Evolutionary conservation across 1,284 basidiomycete species (phyloP).

Genomic region (Ustilago tritici): DNA sequence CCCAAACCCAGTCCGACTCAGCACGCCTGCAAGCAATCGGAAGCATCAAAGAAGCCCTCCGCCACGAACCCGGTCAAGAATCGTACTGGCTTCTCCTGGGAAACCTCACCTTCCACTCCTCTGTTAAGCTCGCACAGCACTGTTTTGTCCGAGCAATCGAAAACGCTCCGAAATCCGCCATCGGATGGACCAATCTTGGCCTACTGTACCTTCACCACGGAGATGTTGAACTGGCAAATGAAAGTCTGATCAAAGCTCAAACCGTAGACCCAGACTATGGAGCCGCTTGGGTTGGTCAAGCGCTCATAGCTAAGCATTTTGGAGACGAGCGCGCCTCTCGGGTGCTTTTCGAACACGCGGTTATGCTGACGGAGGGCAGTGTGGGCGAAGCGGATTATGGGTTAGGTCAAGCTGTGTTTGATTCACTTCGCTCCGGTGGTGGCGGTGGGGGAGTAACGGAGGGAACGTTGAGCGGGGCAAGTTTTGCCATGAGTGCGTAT

Average conservation of each 20-base stretch:
- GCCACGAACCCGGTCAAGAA: constrained; percentile 80
- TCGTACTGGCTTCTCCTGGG: constrained; percentile 86
- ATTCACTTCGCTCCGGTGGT: constrained; percentile 71
- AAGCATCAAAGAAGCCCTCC: constrained; percentile 81
- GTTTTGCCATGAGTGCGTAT: constrained; percentile 84
- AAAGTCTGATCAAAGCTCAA: constrained; percentile 88
- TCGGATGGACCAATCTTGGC: constrained; percentile 89
- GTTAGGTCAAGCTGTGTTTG: constrained; percentile 78
- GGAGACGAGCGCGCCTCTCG: constrained; percentile 77
- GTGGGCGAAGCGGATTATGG: constrained; percentile 86
- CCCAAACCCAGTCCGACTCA: constrained; percentile 68
- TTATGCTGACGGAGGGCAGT: constrained; percentile 77
- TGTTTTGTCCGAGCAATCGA: constrained; percentile 91
- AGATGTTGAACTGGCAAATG: constrained; percentile 85
- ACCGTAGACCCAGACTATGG: constrained; percentile 90
- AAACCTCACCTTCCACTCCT: constrained; percentile 78
- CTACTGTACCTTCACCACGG: constrained; percentile 86
- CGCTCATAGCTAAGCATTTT: constrained; percentile 80
- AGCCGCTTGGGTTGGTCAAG: constrained; percentile 93
- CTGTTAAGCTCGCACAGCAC: constrained; percentile 85
- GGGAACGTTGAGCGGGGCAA: constrained; percentile 71
- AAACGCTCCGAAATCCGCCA: constrained; percentile 76
- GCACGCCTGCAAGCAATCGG: constrained; percentile 75
- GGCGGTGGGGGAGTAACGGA: constrained; percentile 34
- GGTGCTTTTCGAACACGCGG: constrained; percentile 84